Evolutionary conservation across 148 eudicot species (phyloP), one percentile per base, ranked within the genome.

Genomic region (Rheum nobile): DNA sequence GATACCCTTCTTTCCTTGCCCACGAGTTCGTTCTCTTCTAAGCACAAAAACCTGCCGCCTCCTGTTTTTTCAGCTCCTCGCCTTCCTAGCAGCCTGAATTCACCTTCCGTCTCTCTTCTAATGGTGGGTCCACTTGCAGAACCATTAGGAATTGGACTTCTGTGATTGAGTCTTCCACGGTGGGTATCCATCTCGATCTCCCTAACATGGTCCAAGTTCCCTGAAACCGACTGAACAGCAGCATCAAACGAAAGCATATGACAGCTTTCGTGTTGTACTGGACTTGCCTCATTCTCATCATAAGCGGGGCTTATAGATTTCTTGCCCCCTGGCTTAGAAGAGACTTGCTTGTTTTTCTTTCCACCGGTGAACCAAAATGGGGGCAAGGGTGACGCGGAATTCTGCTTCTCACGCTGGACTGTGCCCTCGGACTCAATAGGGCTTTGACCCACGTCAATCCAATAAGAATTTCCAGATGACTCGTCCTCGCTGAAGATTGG

Each of bases 361-460:
- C 81, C 78, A 54, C 91, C 79, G 29, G 84, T 76, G 71, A 87
- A 88, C 97, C 93, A 91, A 57, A 80, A 80, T 0, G 97, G 89
- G 6, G 96, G 96, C 24, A 80, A 74, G 2, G 96, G 96, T 76
- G 90, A 74, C 10, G 12, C 59, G 1, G 77, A 78, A 72, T 83
- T 84, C 42, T 79, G 90, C 78, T 82, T 85, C 72, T 70, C 88
- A 17, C 77, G 57, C 67, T 84, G 89, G 34, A 86, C 85, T 12
- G 71, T 77, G 41, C 79, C 42, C 19, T 91, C 92, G 0, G 92
- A 88, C 71, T 88, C 89, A 73, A 87, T 29, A 7, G 98, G 98
- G 65, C 97, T 91, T 81, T 88, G 98, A 73, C 98, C 98, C 72
- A 95, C 79, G 80, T 95, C 96, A 79, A 95, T 95, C 98, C 98